These are phyloP conservation scores for Scedosporium aurantiacum DNA, from an alignment of 2,329 filamentous ascomycete species.

Conservation along the genomic window DNA sequence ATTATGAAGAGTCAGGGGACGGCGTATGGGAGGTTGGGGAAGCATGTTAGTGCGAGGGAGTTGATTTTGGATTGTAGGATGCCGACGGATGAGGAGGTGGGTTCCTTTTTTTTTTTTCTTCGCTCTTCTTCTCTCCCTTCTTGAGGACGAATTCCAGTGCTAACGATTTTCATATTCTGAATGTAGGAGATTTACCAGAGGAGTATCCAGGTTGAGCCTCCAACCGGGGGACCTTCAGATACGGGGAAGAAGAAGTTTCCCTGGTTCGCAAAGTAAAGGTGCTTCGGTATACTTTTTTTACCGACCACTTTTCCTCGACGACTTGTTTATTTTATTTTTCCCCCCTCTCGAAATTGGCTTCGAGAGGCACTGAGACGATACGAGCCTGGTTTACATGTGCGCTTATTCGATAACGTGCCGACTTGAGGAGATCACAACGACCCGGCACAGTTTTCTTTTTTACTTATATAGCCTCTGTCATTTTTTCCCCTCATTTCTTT, in stretches of 20 bases:
- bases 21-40: constrained; percentile 62
- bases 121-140: background rate
- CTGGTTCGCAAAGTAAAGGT: constrained; percentile 45
- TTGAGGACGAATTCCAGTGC: background rate
- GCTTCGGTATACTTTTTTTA: too few species aligned
- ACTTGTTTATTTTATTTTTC: too few species aligned
- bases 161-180: background rate
- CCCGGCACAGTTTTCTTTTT: too few species aligned
- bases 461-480: too few species aligned
- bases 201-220: constrained; percentile 47
- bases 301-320: too few species aligned
- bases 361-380: too few species aligned
- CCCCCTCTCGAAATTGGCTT: too few species aligned
- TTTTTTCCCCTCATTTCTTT: too few species aligned
- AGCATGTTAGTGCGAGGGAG: constrained; percentile 59
- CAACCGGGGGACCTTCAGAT: constrained; percentile 32
- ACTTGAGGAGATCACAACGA: too few species aligned
- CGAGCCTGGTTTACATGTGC: too few species aligned
- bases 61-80: constrained; percentile 75
- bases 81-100: constrained; percentile 77
- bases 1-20: constrained; percentile 86
- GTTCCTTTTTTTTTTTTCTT: constrained; percentile 19
- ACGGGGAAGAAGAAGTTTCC: constrained; percentile 53
- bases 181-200: constrained; percentile 53
- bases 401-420: too few species aligned